Evolutionary conservation across 2,329 filamentous ascomycete genomes (phyloP).

Genomic region (Nemania sp.): DNA sequence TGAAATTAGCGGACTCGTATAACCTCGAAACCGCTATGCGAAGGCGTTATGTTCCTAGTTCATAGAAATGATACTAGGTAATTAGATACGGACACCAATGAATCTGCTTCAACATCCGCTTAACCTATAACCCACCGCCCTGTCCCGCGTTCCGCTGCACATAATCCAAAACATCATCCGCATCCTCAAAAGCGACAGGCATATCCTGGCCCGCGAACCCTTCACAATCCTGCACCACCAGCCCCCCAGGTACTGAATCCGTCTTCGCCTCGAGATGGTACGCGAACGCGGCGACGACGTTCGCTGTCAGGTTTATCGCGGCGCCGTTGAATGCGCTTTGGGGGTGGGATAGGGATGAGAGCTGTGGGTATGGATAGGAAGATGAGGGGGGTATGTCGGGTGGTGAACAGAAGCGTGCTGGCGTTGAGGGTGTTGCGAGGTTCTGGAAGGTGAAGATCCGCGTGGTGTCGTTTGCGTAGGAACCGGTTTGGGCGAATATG

Average conservation of each 20-base stretch:
- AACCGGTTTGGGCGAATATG: constrained; percentile 25
- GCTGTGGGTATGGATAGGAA: not conserved
- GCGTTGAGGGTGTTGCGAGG: constrained; percentile 22
- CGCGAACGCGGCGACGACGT: constrained; percentile 19
- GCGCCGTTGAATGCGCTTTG: constrained; percentile 15
- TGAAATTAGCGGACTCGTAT: too few species aligned
- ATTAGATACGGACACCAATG: too few species aligned
- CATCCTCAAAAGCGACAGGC: constrained; percentile 14
- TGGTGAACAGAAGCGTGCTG: constrained; percentile 27
- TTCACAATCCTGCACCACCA: constrained; percentile 20
- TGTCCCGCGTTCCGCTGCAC: constrained; percentile 27
- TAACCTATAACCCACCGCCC: constrained; percentile 1
- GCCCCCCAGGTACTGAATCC: constrained; percentile 21
- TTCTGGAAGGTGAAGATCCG: constrained; percentile 28
- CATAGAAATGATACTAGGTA: too few species aligned
- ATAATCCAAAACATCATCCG: constrained; percentile 24
- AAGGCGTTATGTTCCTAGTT: too few species aligned
- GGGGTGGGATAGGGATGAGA: constrained; percentile 4
- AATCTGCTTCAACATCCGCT: too few species aligned
- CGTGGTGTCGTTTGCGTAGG: constrained; percentile 19
- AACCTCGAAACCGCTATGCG: too few species aligned
- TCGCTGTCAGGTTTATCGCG: constrained; percentile 22
- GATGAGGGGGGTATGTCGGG: constrained; percentile 9
- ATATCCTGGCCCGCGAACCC: constrained; percentile 23
- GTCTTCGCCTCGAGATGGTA: constrained; percentile 19